Evolutionary conservation across 495 filamentous ascomycete genomes (phyloP), one percentile per base, ranked within the genome.

Genomic region (Penicillium bialowiezense): DNA sequence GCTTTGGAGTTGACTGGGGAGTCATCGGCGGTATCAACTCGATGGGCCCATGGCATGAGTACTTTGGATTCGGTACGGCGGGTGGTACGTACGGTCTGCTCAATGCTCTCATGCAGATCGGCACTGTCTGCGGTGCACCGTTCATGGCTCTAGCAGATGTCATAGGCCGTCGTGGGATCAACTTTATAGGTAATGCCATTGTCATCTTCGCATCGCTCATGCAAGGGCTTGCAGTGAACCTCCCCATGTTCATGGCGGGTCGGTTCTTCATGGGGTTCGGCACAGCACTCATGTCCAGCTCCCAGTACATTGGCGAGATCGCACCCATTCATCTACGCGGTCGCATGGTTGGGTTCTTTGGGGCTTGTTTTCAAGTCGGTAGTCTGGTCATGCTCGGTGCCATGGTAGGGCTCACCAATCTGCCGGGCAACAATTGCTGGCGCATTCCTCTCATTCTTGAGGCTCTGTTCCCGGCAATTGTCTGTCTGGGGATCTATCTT

Each of bases 241-340:
- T 72, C 10, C 31, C 52, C 0, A 61, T 67, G 57, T 72, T 74
- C 33, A 68, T 72, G 64, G 68, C 65, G 2, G 70, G 68, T 32
- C 62, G 70, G 9, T 74, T 73, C 38, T 53, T 73, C 28, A 60
- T 73, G 60, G 68, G 69, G 0, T 73, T 74, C 29, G 70, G 71
- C 7, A 63, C 65, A 13, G 60, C 68, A 7, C 38, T 74, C 10
- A 63, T 72, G 59, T 66, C 64, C 19, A 60, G 58, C 44, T 71
- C 70, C 1, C 70, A 73, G 41, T 75, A 72, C 41, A 71, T 73
- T 52, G 71, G 64, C 41, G 71, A 74, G 33, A 63, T 74, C 36
- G 57, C 70, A 5, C 69, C 71, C n/a, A 45, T 70, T 10, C 70
- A 73, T 48, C 65, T 73, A 7, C 65, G 70, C 37, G 71, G 71